Conservation (phyloP, 2,329 filamentous ascomycete species). For the Colletotrichum gigasporum region DNA sequence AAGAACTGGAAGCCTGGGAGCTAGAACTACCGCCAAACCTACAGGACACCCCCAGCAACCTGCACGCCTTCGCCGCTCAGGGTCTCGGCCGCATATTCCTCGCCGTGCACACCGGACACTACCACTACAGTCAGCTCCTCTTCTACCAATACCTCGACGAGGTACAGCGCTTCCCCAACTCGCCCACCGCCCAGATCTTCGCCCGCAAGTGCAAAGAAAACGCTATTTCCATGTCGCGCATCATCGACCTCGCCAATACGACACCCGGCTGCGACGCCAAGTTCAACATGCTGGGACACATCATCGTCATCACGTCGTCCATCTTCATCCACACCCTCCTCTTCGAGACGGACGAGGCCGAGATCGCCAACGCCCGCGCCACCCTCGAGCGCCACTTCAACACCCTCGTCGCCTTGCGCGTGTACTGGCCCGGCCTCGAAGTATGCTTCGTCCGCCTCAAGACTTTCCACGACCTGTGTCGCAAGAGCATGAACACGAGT, state of each 20-base stretch:
- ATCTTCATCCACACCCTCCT: constrained; percentile 56
- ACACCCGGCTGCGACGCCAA: constrained; percentile 49
- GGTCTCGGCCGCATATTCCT: constrained; percentile 54
- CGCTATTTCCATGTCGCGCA: constrained; percentile 48
- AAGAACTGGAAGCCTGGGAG: constrained; percentile 46
- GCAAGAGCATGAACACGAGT: constrained; percentile 44
- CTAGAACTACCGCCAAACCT: constrained; percentile 44
- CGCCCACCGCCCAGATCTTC: constrained; percentile 36
- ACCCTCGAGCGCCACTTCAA: constrained; percentile 55
- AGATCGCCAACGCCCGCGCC: constrained; percentile 44
- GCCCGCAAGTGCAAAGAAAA: constrained; percentile 50
- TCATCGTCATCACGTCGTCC: constrained; percentile 56
- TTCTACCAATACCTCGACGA: constrained; percentile 54
- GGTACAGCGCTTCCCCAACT: constrained; percentile 37
- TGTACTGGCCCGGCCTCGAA: constrained; percentile 52
- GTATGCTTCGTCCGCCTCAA: constrained; percentile 48
- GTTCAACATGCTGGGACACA: constrained; percentile 56
- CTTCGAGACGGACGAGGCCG: constrained; percentile 46
- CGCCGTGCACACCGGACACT: constrained; percentile 55
- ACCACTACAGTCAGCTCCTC: constrained; percentile 56
- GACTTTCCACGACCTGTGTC: constrained; percentile 53
- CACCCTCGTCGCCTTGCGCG: constrained; percentile 49
- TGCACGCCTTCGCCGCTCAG: constrained; percentile 44
- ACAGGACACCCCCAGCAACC: constrained; percentile 48
- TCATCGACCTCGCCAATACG: constrained; percentile 49